phyloP scores from a whole-genome alignment of 192 early-diverging fungal species.

The Fimicolochytrium jonesii region DNA sequence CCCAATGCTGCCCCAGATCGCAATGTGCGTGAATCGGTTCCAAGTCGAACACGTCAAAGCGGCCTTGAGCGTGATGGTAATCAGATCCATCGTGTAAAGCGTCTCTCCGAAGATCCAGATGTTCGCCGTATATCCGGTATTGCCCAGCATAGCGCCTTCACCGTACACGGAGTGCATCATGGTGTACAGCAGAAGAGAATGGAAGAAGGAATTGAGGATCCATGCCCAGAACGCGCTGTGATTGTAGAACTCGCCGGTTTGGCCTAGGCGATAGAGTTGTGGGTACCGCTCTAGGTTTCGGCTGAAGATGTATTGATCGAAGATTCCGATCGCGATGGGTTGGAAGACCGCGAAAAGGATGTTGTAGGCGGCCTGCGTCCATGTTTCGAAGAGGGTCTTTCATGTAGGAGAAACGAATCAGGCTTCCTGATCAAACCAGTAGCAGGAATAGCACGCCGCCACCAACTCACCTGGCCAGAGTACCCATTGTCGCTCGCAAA shows the following conservation, averaged over 20 bases:
- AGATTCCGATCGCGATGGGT: slow-evolving; percentile 93
- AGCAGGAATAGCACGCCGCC: not conserved
- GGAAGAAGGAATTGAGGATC: slow-evolving; percentile 87
- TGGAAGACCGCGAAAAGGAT: slow-evolving; percentile 93
- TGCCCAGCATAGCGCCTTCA: slow-evolving; percentile 60
- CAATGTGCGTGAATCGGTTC: slow-evolving; percentile 92
- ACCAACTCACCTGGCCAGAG: slow-evolving; percentile 64
- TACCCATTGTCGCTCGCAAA: slow-evolving; percentile 90
- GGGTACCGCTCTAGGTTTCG: slow-evolving; percentile 95
- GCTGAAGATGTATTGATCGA: slow-evolving; percentile 91
- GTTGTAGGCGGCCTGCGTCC: slow-evolving; percentile 94
- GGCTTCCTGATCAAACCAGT: too few species aligned
- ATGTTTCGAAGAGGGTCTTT: slow-evolving; percentile 97
- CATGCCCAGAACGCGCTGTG: slow-evolving; percentile 87
- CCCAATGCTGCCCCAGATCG: slow-evolving; percentile 82
- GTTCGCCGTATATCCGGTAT: slow-evolving; percentile 69
- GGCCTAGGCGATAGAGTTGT: slow-evolving; percentile 80
- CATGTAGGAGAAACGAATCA: not conserved
- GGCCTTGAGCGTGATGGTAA: slow-evolving; percentile 86
- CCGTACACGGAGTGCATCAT: slow-evolving; percentile 60
- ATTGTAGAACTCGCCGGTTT: slow-evolving; percentile 66
- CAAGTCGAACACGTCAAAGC: slow-evolving; percentile 86
- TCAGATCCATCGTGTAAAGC: slow-evolving; percentile 83
- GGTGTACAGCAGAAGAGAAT: slow-evolving; percentile 83
- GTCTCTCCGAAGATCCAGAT: slow-evolving; percentile 90